A percentile compares a stretch with the other conserved stretches of the same genome.
These are phyloP conservation scores for Platanthera guangdongensis DNA, from an alignment of 106 monocot species.

Conservation along the genomic window DNA sequence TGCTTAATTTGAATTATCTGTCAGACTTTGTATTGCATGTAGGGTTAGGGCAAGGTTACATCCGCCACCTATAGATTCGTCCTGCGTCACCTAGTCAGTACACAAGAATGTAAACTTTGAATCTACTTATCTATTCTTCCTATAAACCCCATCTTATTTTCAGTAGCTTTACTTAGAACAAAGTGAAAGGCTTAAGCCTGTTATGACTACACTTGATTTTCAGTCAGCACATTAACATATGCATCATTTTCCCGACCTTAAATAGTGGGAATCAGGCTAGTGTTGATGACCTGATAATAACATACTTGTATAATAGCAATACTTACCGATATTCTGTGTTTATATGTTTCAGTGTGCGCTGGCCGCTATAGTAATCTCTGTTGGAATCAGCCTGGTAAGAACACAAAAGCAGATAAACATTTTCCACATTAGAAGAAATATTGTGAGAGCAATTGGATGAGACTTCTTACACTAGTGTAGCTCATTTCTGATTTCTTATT, in stretches of 20 bases:
- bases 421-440: neutral
- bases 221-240: neutral
- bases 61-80: no score
- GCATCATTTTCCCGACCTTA: neutral
- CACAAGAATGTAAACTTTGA: no score
- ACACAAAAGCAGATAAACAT: neutral
- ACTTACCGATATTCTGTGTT: slow-evolving; percentile 7
- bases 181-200: no score
- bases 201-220: no score
- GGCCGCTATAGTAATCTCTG: slow-evolving; percentile 95
- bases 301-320: neutral
- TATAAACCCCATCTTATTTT: no score
- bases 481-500: neutral
- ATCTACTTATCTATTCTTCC: no score
- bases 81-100: no score
- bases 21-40: no score
- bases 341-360: slow-evolving; percentile 61
- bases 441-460: neutral
- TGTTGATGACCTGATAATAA: neutral
- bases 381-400: slow-evolving; percentile 82
- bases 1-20: no score
- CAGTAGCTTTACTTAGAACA: no score
- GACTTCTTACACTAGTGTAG: neutral
- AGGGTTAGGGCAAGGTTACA: no score
- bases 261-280: no score